Conservation (phyloP, 805 yeast genomes). For the Naumovozyma dairenensis region DNA sequence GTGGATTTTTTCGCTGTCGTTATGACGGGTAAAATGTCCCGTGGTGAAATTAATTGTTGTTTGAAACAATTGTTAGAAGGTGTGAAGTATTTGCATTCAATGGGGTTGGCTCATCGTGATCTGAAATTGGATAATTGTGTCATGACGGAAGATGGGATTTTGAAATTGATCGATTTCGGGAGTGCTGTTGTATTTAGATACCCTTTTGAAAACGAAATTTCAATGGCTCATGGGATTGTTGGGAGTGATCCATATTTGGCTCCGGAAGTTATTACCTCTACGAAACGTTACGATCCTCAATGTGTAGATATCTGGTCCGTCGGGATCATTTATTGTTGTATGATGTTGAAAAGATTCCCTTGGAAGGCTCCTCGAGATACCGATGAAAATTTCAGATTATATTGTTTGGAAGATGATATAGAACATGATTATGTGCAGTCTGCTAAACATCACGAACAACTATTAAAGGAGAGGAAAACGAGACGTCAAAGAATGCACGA, state of each 20-base stretch:
- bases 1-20: constrained; percentile 79
- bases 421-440: constrained; percentile 68
- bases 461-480: constrained; percentile 39
- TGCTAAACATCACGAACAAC: constrained; percentile 60
- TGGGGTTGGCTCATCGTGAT: constrained; percentile 79
- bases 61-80: constrained; percentile 66
- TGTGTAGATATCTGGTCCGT: constrained; percentile 78
- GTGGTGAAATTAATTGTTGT: constrained; percentile 76
- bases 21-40: constrained; percentile 74
- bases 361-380: constrained; percentile 67
- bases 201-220: constrained; percentile 53
- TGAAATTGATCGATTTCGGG: constrained; percentile 76
- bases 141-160: constrained; percentile 59
- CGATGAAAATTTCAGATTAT: constrained; percentile 63
- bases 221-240: constrained; percentile 63
- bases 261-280: constrained; percentile 58
- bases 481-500: constrained; percentile 10
- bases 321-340: constrained; percentile 77
- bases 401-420: constrained; percentile 56
- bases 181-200: constrained; percentile 74
- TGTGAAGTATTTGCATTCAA: constrained; percentile 60
- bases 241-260: constrained; percentile 85
- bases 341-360: constrained; percentile 77
- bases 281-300: constrained; percentile 57
- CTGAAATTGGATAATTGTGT: constrained; percentile 78